Conservation (phyloP, 192 early-diverging fungal genomes). For the Rhizoclosmatium sp. region DNA sequence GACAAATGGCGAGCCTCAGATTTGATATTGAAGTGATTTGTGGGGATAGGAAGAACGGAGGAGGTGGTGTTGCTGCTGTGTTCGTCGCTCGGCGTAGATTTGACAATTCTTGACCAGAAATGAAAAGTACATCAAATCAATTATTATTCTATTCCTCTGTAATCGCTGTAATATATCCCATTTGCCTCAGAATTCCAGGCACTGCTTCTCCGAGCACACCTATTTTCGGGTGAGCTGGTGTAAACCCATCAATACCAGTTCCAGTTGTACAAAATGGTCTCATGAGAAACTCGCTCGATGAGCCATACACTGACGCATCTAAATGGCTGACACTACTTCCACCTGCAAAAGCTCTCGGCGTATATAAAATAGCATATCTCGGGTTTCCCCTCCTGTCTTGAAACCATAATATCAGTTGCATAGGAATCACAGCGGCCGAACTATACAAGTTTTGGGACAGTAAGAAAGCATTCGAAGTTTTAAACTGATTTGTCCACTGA, state of each 20-base stretch:
- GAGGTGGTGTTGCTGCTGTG: neutral
- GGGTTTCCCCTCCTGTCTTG: constrained; percentile 10
- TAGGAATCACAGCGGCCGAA: constrained; percentile 34
- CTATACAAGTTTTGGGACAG: constrained; percentile 15
- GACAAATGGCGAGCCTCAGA: neutral
- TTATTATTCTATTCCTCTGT: constrained; percentile 1
- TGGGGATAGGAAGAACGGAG: neutral
- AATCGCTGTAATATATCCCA: constrained; percentile 49
- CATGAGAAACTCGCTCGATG: constrained; percentile 46
- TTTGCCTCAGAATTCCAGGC: constrained; percentile 43
- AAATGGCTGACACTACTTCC: constrained; percentile 50
- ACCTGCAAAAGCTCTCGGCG: constrained; percentile 34
- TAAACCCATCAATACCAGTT: constrained; percentile 36
- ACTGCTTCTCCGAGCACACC: constrained; percentile 42
- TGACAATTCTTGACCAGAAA: neutral
- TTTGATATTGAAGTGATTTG: neutral
- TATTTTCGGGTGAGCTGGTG: constrained; percentile 20
- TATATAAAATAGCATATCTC: constrained; percentile 41
- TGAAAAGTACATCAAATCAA: neutral
- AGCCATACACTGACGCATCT: constrained; percentile 37
- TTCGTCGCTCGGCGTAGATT: neutral
- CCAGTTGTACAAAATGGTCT: constrained; percentile 44
- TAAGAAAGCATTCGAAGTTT: constrained; percentile 17
- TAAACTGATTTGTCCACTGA: constrained; percentile 27
- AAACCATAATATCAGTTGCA: constrained; percentile 42